A percentile compares a stretch with the other conserved stretches of the same genome.
These are phyloP conservation scores for Croton setiger DNA, from an alignment of 441 rosid species.

Conservation along the genomic window DNA sequence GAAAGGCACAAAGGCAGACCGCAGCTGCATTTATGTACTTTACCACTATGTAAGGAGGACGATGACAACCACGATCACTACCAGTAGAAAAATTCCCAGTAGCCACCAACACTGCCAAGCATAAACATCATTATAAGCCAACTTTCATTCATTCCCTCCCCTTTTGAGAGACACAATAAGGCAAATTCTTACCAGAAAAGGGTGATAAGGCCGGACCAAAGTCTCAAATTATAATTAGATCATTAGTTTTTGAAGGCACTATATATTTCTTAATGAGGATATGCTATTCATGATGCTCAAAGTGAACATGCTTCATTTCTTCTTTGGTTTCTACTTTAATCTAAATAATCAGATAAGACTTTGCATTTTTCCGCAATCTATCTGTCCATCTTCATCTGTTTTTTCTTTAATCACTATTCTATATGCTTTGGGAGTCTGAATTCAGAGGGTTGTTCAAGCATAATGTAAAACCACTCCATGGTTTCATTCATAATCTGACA, in stretches of 20 bases:
- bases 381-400: background rate
- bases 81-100: slow-evolving; percentile 47
- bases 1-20: slow-evolving; percentile 14
- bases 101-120: slow-evolving; percentile 76
- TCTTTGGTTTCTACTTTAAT: background rate
- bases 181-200: background rate
- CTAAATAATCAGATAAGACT: background rate
- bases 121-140: slow-evolving; percentile 7
- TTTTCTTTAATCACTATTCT: background rate
- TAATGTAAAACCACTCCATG: too few relatives aligned
- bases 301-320: background rate
- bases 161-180: too few relatives aligned
- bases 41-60: slow-evolving; percentile 42
- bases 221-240: background rate
- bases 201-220: background rate
- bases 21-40: slow-evolving; percentile 3
- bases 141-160: background rate
- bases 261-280: background rate
- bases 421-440: background rate
- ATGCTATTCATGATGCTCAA: background rate
- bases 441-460: background rate
- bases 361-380: background rate
- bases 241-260: background rate
- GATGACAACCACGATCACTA: slow-evolving; percentile 40
- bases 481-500: background rate